Evolutionary conservation across 192 early-diverging fungal species (phyloP).

Genomic region (Ambispora gerdemannii): DNA sequence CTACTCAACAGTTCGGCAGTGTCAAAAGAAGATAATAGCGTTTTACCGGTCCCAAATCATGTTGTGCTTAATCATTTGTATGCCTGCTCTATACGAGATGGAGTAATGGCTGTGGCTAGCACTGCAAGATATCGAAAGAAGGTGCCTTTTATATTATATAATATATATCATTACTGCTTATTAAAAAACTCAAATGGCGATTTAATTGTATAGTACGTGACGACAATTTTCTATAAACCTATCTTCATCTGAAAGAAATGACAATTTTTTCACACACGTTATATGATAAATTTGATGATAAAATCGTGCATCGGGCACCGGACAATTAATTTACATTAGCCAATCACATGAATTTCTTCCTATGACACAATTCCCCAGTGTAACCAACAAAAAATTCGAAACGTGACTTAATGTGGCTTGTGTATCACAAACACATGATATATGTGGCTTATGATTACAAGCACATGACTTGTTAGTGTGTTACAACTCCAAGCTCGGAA

Average conservation of each 20-base stretch:
- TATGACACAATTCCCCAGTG: no score
- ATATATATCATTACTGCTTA: neutral
- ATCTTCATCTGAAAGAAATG: slow-evolving; percentile 30
- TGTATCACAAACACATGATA: no score
- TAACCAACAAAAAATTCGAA: no score
- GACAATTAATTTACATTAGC: no score
- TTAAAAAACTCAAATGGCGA: neutral
- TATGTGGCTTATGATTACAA: no score
- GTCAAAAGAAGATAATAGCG: slow-evolving; percentile 72
- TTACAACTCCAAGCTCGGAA: no score
- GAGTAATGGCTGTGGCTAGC: slow-evolving; percentile 89
- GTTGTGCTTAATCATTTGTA: slow-evolving; percentile 95
- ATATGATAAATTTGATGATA: no score
- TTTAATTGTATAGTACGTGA: slow-evolving; percentile 39
- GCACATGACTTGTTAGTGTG: no score
- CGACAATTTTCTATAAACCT: slow-evolving; percentile 46
- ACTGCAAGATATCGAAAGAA: slow-evolving; percentile 94
- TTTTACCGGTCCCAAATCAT: slow-evolving; percentile 86
- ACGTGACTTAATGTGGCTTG: no score
- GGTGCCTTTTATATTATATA: slow-evolving; percentile 38
- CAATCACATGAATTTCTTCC: no score
- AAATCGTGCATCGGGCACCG: no score
- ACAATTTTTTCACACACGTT: no score
- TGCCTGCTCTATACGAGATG: slow-evolving; percentile 91
- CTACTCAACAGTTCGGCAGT: slow-evolving; percentile 73